Evolutionary conservation across 805 yeast genomes (phyloP).

Genomic region (Saturnispora dispora): DNA sequence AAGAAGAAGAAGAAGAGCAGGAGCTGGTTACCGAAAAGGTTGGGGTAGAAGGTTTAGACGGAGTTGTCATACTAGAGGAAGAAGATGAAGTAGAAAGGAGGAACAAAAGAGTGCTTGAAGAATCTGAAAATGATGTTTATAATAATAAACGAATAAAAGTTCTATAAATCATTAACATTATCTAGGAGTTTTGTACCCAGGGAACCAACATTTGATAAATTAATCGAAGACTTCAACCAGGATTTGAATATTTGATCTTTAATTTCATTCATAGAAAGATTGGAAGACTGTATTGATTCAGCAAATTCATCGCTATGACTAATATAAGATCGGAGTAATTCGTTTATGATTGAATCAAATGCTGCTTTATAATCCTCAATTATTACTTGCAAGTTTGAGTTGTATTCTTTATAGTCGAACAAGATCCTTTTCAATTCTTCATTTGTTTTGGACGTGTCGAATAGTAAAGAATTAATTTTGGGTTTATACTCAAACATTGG

Average conservation of each 20-base stretch:
- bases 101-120: not conserved
- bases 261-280: not conserved
- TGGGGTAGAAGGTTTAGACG: constrained; percentile 9
- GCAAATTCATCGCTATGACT: not conserved
- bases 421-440: not conserved
- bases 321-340: not conserved
- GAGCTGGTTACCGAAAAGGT: constrained; percentile 13
- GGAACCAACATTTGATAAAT: not conserved
- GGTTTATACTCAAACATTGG: not conserved
- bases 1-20: constrained; percentile 18
- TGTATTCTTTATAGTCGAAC: not conserved
- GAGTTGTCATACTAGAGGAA: not conserved
- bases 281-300: not conserved
- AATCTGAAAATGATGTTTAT: not conserved
- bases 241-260: not conserved
- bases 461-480: constrained; percentile 1
- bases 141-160: not conserved
- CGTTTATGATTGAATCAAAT: constrained; percentile 1
- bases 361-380: not conserved
- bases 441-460: not conserved
- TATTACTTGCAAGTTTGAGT: not conserved
- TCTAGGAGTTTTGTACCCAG: not conserved
- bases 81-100: constrained; percentile 3
- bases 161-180: constrained; percentile 1
- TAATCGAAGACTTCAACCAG: not conserved